These are phyloP conservation scores for Blastobotrys niveus DNA, from an alignment of 1,139 yeast species.

Conservation along the genomic window DNA sequence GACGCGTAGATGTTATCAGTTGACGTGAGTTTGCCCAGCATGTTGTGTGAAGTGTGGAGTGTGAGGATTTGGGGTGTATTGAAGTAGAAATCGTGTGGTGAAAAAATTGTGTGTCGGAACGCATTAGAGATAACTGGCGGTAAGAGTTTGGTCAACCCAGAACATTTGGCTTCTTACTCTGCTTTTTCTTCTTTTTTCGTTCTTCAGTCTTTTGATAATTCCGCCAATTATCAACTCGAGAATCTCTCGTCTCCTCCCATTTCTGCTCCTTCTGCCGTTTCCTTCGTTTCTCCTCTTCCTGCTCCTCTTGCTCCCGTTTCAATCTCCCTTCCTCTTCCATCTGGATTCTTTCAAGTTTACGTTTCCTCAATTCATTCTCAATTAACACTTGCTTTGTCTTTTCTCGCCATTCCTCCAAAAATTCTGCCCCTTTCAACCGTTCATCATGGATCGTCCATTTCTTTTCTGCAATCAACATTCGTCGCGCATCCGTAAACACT, in stretches of 20 bases:
- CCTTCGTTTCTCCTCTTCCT: slow-evolving; percentile 38
- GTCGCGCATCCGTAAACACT: slow-evolving; percentile 41
- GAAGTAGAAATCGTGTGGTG: too few relatives aligned
- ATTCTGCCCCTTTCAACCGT: slow-evolving; percentile 38
- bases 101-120: too few relatives aligned
- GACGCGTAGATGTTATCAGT: slow-evolving; percentile 1
- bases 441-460: slow-evolving; percentile 40
- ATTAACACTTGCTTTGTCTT: slow-evolving; percentile 41
- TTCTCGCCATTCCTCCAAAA: slow-evolving; percentile 38
- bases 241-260: slow-evolving; percentile 63
- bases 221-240: slow-evolving; percentile 59
- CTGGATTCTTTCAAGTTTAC: slow-evolving; percentile 37
- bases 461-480: slow-evolving; percentile 41
- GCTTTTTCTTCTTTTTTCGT: slow-evolving; percentile 38
- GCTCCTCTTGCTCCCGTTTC: slow-evolving; percentile 37
- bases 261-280: slow-evolving; percentile 42
- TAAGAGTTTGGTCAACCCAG: slow-evolving; percentile 17
- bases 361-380: slow-evolving; percentile 41
- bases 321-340: slow-evolving; percentile 42
- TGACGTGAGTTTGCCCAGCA: too few relatives aligned
- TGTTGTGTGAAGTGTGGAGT: too few relatives aligned
- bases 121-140: too few relatives aligned
- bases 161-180: slow-evolving; percentile 34
- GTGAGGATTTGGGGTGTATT: too few relatives aligned
- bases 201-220: slow-evolving; percentile 43